Evolutionary conservation across 495 filamentous ascomycete genomes (phyloP), one percentile per base, ranked within the genome.

Genomic region (Aspergillus nidulans): DNA sequence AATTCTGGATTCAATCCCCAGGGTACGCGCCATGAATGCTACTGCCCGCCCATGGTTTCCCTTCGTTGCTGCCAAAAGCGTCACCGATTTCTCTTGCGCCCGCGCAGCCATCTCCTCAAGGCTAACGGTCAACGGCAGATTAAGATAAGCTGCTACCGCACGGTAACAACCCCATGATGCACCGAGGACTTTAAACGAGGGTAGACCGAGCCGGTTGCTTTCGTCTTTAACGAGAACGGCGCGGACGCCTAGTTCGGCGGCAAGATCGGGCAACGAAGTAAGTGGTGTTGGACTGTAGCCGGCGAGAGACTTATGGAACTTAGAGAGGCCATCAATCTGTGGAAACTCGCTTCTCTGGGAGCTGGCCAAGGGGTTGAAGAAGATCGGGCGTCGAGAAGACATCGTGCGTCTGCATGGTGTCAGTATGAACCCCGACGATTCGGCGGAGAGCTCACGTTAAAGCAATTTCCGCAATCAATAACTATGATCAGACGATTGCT

Each of bases 101-200:
- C 65, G 63, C n/a, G 4, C 58, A 25, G 67, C 58, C 20, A 86
- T 44, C 9, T 74, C 69, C 5, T 69, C 63, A 0, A 84, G 32
- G 20, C 65, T 49, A 2, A 66, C 55, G 6, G 69, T 70, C 4
- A 62, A 42, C 0, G 74, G 64, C 3, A 83, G 60, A 1, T 59
- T 64, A 15, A 82, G 63, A 5, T 70, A 55, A 0, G 66, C 55
- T 1, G 67, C 63, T 5, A 90, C 49, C 6, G 83, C 81, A 32
- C 78, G 77, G 57, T 81, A 84, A 42, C 77, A 73, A 0, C 79
- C 85, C 86, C 85, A 92, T n/a, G 84, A 85, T 0, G 88, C 87
- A 8, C 87, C 88, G 0, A 90, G 78, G 36, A 88, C 84, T 64
- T 91, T 91, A 77, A 90, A 91, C 0, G 86, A 77, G 0, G 87